Evolutionary conservation across 768 basidiomycete species (phyloP).

Genomic region (Phanerochaete sordida): DNA sequence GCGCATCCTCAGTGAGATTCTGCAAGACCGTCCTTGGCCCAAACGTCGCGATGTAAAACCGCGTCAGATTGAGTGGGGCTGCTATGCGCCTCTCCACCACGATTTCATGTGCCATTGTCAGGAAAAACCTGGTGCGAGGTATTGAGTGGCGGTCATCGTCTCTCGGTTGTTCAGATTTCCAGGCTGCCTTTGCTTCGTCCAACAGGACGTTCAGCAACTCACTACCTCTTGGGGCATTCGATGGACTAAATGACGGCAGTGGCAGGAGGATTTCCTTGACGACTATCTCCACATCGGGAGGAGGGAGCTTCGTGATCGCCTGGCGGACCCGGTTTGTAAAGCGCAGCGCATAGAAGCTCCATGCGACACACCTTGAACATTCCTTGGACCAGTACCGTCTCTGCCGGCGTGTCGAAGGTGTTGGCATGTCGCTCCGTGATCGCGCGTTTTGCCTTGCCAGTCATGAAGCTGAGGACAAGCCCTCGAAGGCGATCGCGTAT

Average conservation of each 20-base stretch:
- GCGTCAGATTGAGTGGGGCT: slow-evolving; percentile 44
- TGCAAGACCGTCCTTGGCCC: slow-evolving; percentile 45
- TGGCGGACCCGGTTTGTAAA: slow-evolving; percentile 21
- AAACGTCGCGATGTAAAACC: slow-evolving; percentile 45
- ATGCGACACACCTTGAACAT: slow-evolving; percentile 43
- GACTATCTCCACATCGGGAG: slow-evolving; percentile 41
- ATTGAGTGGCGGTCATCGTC: slow-evolving; percentile 30
- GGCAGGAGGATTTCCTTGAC: slow-evolving; percentile 51
- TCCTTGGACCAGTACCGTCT: slow-evolving; percentile 44
- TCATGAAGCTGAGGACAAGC: slow-evolving; percentile 59
- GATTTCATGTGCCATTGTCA: slow-evolving; percentile 44
- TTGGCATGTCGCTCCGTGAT: slow-evolving; percentile 43
- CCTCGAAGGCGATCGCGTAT: slow-evolving; percentile 55
- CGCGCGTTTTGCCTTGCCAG: slow-evolving; percentile 44
- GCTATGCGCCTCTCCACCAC: slow-evolving; percentile 39
- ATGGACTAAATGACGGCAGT: slow-evolving; percentile 40
- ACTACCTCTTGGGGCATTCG: slow-evolving; percentile 31
- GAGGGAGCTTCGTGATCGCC: slow-evolving; percentile 46
- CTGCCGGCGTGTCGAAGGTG: slow-evolving; percentile 39
- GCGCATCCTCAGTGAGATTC: slow-evolving; percentile 40
- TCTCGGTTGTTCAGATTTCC: slow-evolving; percentile 28
- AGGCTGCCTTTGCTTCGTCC: slow-evolving; percentile 30
- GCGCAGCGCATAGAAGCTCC: not conserved
- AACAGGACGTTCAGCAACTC: slow-evolving; percentile 39
- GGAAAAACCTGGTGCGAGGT: slow-evolving; percentile 36